Percentiles rank a stretch among this genome's conserved stretches.
Conservation (phyloP, 129 eudicot genomes). For the Artemisia argyi region DNA sequence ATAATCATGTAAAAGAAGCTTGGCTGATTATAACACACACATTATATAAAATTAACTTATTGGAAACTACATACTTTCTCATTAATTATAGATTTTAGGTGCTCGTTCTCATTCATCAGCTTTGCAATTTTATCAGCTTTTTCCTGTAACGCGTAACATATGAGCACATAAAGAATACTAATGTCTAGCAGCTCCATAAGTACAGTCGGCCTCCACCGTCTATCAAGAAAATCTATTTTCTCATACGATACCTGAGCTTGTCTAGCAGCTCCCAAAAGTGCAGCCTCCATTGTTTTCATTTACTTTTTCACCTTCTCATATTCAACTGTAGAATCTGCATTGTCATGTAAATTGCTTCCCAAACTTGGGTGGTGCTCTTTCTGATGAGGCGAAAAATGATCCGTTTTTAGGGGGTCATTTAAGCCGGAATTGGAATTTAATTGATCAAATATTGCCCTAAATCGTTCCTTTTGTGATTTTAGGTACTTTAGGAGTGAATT, state of each 20-base stretch:
- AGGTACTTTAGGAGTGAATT: too few relatives aligned
- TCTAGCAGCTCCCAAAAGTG: constrained; percentile 87
- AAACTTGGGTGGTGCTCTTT: constrained; percentile 30
- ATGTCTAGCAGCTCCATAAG: constrained; percentile 74
- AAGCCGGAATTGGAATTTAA: too few relatives aligned
- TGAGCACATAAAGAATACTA: not conserved
- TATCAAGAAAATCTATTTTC: constrained; percentile 5
- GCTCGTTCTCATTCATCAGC: constrained; percentile 91
- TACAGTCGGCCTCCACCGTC: constrained; percentile 83
- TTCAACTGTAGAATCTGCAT: constrained; percentile 47
- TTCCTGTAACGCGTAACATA: constrained; percentile 49
- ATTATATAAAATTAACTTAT: not conserved
- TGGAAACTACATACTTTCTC: constrained; percentile 53
- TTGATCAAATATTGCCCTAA: too few relatives aligned
- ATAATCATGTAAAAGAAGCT: not conserved
- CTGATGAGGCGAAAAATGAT: too few relatives aligned
- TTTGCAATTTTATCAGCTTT: constrained; percentile 94
- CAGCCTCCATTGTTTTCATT: constrained; percentile 86
- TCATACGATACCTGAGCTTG: constrained; percentile 68
- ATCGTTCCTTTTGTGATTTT: too few relatives aligned
- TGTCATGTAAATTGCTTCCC: constrained; percentile 37
- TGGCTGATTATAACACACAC: not conserved
- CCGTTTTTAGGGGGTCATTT: too few relatives aligned
- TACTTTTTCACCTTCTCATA: constrained; percentile 69
- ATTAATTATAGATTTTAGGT: constrained; percentile 58